These are phyloP conservation scores for Claviceps sorghi DNA, from an alignment of 2,329 filamentous ascomycete species.

Conservation along the genomic window DNA sequence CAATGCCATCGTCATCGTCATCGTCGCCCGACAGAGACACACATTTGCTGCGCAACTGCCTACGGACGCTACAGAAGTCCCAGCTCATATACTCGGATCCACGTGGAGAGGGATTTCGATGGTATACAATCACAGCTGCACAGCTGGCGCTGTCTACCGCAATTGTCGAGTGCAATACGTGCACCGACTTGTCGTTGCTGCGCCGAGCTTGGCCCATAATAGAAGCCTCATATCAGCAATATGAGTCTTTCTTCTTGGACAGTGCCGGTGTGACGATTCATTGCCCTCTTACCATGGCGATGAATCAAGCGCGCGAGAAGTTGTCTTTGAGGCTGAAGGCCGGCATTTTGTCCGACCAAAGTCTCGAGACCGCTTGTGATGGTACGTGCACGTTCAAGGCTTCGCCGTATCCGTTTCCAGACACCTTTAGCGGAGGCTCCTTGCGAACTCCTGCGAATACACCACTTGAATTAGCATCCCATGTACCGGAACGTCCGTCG, in stretches of 20 bases:
- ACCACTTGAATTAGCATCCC: not conserved
- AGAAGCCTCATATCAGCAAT: conserved; percentile 5
- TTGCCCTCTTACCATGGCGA: not conserved
- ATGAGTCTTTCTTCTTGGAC: not conserved
- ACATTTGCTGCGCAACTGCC: conserved; percentile 1
- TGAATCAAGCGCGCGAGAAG: not conserved
- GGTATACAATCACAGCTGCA: conserved; percentile 5
- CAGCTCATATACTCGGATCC: conserved; percentile 6
- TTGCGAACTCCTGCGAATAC: not conserved
- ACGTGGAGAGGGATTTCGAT: conserved; percentile 6
- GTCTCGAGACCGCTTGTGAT: not conserved
- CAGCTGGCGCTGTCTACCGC: conserved; percentile 7
- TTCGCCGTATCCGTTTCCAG: not conserved
- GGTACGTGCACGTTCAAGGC: not conserved
- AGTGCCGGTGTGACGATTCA: not conserved
- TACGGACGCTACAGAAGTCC: conserved; percentile 3
- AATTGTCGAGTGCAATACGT: conserved; percentile 7
- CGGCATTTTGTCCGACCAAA: not conserved
- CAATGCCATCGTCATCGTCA: not conserved
- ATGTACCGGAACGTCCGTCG: not conserved
- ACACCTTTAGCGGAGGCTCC: not conserved
- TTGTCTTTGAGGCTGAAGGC: not conserved
- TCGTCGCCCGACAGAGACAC: not conserved
- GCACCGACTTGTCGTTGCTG: conserved; percentile 3
- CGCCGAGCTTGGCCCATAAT: conserved; percentile 5